Evolutionary conservation across 331 rosid genomes (phyloP).

Genomic region (Acacia concinna): DNA sequence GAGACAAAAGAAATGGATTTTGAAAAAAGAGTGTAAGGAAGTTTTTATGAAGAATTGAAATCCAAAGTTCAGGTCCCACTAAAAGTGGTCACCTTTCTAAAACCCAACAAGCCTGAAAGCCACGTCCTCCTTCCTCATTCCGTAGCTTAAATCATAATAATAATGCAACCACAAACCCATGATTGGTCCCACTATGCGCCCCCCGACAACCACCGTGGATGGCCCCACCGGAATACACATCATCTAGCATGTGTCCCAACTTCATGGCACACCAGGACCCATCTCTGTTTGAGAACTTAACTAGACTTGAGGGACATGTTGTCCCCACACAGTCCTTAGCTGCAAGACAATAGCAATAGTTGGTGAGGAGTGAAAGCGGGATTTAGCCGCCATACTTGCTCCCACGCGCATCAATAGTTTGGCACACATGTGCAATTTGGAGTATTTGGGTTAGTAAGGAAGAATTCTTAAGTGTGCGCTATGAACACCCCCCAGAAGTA

Average conservation of each 20-base stretch:
- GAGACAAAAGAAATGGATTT: constrained; percentile 38
- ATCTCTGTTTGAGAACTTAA: constrained; percentile 34
- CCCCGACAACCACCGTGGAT: constrained; percentile 81
- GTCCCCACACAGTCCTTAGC: constrained; percentile 60
- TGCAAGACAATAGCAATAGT: constrained; percentile 45
- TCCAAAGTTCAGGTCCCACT: constrained; percentile 54
- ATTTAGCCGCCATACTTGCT: constrained; percentile 74
- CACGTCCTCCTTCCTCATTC: constrained; percentile 32
- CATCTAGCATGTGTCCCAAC: constrained; percentile 82
- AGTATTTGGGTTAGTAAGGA: constrained; percentile 27
- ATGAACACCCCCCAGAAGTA: constrained; percentile 40
- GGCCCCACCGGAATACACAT: constrained; percentile 60
- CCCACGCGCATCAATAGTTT: constrained; percentile 53
- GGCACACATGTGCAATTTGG: constrained; percentile 44
- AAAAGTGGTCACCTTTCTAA: constrained; percentile 39
- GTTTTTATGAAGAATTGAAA: constrained; percentile 11
- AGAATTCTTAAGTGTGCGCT: constrained; percentile 25
- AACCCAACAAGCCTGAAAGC: constrained; percentile 39
- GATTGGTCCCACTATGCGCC: constrained; percentile 77
- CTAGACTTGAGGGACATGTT: constrained; percentile 50
- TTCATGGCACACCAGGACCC: constrained; percentile 59
- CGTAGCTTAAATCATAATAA: constrained; percentile 41
- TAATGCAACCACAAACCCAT: constrained; percentile 50
- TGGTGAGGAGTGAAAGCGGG: constrained; percentile 40
- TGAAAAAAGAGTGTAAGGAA: background rate